Evolutionary conservation across 495 filamentous ascomycete genomes (phyloP).

Genomic region (Cenococcum geophilum): DNA sequence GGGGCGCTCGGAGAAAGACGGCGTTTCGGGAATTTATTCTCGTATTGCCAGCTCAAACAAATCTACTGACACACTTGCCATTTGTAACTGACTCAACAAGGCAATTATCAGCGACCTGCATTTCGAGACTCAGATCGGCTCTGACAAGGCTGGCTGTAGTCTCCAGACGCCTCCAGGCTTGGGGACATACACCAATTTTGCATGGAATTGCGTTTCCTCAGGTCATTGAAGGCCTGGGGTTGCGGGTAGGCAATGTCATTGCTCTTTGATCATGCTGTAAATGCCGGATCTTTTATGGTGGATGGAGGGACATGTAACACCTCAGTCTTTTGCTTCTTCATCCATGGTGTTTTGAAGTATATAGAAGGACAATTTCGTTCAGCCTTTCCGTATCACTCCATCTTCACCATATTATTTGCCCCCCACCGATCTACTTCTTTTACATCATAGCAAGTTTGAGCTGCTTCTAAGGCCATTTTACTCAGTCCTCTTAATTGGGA

Average conservation of each 20-base stretch:
- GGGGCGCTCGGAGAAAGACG: background rate
- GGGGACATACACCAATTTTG: background rate
- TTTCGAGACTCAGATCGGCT: background rate
- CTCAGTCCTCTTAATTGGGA: conserved; percentile 41
- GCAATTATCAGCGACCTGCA: background rate
- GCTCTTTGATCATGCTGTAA: background rate
- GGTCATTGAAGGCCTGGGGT: background rate
- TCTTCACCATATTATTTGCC: background rate
- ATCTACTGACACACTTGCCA: conserved; percentile 1
- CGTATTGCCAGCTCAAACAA: background rate
- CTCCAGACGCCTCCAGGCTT: background rate
- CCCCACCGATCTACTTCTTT: background rate
- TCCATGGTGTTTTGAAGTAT: conserved; percentile 4
- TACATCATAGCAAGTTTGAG: background rate
- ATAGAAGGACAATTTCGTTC: conserved; percentile 7
- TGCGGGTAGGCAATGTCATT: background rate
- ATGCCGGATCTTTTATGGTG: background rate
- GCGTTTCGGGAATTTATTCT: background rate
- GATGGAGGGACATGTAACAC: background rate
- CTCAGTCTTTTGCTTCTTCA: background rate
- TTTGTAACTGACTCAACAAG: conserved; percentile 9
- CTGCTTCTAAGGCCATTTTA: conserved; percentile 20
- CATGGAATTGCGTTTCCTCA: background rate
- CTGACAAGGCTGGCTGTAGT: background rate
- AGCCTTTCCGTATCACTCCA: background rate